These are phyloP conservation scores for Taphrina confusa DNA, from an alignment of 1,139 yeast species.

Conservation along the genomic window DNA sequence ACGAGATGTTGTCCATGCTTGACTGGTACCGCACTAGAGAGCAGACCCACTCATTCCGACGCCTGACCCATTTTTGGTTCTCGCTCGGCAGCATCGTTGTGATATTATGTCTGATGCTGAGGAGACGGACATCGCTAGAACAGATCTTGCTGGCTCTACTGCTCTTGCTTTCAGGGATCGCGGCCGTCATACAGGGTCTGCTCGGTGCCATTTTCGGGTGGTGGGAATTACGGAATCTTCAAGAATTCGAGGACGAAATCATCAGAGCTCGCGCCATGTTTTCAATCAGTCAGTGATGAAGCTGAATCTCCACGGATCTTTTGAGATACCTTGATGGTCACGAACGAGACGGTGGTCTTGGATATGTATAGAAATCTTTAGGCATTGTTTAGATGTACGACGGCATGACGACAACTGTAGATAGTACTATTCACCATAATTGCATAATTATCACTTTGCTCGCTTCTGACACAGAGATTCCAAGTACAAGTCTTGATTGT, in stretches of 20 bases:
- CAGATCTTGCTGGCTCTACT: conserved; percentile 54
- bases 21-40: conserved; percentile 59
- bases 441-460: too few species aligned
- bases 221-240: conserved; percentile 71
- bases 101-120: conserved; percentile 57
- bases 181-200: conserved; percentile 75
- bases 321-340: neutral
- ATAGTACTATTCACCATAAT: too few species aligned
- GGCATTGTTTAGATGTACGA: too few species aligned
- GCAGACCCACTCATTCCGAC: conserved; percentile 62
- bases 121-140: conserved; percentile 52
- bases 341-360: neutral
- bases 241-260: conserved; percentile 52
- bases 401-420: too few species aligned
- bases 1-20: conserved; percentile 60
- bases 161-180: conserved; percentile 56
- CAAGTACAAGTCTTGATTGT: too few species aligned
- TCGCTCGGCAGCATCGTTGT: conserved; percentile 58
- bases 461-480: too few species aligned
- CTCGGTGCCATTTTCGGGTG: conserved; percentile 79
- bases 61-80: conserved; percentile 63
- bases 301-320: too few species aligned
- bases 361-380: neutral
- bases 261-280: conserved; percentile 5
- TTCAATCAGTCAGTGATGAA: too few species aligned